Conservation (phyloP, 257 asterid species). For the Misopates orontium region DNA sequence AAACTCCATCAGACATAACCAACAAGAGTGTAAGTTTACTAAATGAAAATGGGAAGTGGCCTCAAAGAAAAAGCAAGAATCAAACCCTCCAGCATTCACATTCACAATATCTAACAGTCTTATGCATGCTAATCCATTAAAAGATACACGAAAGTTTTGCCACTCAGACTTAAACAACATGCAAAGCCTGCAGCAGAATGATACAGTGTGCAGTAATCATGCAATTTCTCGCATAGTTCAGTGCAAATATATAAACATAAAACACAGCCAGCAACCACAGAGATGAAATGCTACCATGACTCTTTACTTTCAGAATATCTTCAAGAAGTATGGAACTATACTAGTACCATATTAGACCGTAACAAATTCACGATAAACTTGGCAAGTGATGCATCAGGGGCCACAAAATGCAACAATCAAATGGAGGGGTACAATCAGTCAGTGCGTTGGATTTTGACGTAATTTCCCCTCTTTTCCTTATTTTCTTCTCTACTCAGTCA, state of each 20-base stretch:
- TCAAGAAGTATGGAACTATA: neutral
- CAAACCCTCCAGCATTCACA: neutral
- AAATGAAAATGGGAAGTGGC: neutral
- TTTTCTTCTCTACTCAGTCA: no score
- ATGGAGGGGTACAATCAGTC: no score
- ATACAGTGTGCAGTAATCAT: neutral
- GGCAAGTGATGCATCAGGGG: no score
- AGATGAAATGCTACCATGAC: neutral
- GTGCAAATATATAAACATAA: neutral
- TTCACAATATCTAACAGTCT: neutral
- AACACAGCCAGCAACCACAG: neutral
- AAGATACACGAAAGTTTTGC: neutral
- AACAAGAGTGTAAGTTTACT: neutral
- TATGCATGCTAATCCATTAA: neutral
- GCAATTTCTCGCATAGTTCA: neutral
- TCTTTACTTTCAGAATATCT: neutral
- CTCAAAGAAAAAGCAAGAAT: neutral
- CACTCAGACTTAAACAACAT: neutral
- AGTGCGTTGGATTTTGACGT: no score
- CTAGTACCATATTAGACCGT: no score
- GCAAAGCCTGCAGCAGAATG: no score
- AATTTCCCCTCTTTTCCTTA: no score
- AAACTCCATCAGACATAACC: neutral
- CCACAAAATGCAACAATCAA: no score
- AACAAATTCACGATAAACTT: no score